phyloP scores from a whole-genome alignment of 768 basidiomycete genomes.

The Rhizopogon salebrosus region DNA sequence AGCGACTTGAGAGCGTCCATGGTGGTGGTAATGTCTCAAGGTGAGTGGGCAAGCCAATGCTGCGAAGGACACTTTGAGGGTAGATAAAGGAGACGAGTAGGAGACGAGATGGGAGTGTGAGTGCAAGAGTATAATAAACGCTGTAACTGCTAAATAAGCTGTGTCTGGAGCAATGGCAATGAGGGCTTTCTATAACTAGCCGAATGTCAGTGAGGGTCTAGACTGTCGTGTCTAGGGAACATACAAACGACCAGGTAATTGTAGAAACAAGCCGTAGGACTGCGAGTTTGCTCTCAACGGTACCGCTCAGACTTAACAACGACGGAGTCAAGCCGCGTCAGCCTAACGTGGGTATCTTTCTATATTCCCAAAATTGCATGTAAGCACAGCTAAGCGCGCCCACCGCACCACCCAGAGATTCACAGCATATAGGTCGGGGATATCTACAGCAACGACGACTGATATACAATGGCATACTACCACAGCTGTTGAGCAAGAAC shows the following conservation, averaged over 20 bases:
- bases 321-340: constrained; percentile 35
- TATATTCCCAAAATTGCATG: constrained; percentile 3
- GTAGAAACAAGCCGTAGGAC: not conserved
- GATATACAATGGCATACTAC: too few relatives aligned
- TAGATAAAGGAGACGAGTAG: constrained; percentile 11
- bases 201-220: not conserved
- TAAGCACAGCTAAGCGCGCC: constrained; percentile 22
- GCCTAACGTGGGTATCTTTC: constrained; percentile 21
- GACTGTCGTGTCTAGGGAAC: not conserved
- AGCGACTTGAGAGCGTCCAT: constrained; percentile 84
- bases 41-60: constrained; percentile 34
- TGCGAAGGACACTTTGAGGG: constrained; percentile 18
- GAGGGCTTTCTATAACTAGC: not conserved
- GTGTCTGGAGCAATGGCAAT: constrained; percentile 12
- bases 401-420: constrained; percentile 13
- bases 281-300: not conserved
- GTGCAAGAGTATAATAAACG: constrained; percentile 8
- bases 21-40: constrained; percentile 14
- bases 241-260: not conserved
- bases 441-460: not conserved
- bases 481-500: not conserved
- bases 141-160: constrained; percentile 16
- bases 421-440: not conserved
- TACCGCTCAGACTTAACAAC: not conserved
- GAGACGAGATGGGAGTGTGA: constrained; percentile 21